These are phyloP conservation scores for Naganishia randhawae DNA, from an alignment of 768 basidiomycete genomes.

Conservation along the genomic window DNA sequence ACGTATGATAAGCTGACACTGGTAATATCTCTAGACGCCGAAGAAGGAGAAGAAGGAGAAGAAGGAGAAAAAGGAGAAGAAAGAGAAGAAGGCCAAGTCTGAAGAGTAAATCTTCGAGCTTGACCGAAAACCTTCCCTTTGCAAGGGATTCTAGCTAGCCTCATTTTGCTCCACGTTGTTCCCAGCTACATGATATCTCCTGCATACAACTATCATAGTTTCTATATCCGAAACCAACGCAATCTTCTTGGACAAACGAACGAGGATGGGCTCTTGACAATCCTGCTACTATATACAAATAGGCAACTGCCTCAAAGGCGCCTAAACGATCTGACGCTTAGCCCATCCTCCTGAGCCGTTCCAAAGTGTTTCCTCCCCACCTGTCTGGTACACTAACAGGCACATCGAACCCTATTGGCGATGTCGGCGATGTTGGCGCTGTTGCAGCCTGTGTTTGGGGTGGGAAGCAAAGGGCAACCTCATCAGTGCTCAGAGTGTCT, in stretches of 20 bases:
- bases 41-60: conserved; percentile 31
- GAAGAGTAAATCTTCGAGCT: conserved; percentile 1
- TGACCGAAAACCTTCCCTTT: not conserved
- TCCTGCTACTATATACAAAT: too few species aligned
- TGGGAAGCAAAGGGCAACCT: not conserved
- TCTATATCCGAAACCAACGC: not conserved
- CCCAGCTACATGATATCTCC: not conserved
- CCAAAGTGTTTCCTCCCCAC: not conserved
- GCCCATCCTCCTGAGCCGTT: not conserved
- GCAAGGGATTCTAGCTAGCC: not conserved
- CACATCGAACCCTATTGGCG: not conserved
- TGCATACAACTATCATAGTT: not conserved
- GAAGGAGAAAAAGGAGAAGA: conserved; percentile 32
- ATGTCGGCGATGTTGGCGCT: conserved; percentile 4
- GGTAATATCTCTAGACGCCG: not conserved
- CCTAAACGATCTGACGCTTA: not conserved
- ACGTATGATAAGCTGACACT: not conserved
- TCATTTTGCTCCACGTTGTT: not conserved
- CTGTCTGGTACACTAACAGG: not conserved
- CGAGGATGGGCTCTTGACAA: too few species aligned
- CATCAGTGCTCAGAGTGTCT: not conserved
- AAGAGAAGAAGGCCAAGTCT: conserved; percentile 22
- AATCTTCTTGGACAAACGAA: not conserved
- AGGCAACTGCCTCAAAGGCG: not conserved
- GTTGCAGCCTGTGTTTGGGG: not conserved